A percentile compares a stretch with the other conserved stretches of the same genome.
Conservation (phyloP, 257 asterid genomes). For the Vinca minor region DNA sequence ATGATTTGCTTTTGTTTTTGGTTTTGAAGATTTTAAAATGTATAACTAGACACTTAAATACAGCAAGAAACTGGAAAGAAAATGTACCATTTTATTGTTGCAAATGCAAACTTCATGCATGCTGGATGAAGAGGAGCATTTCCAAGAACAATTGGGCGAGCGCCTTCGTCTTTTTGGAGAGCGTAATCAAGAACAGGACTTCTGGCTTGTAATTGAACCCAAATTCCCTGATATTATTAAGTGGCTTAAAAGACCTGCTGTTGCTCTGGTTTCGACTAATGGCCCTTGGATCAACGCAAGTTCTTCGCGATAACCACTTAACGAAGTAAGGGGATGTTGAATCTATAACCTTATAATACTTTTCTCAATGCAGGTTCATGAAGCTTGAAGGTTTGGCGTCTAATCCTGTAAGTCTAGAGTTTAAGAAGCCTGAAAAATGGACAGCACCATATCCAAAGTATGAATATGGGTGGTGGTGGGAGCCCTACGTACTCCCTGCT, state of each 20-base stretch:
- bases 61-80: constrained; percentile 46
- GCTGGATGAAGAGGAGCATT: constrained; percentile 99
- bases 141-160: constrained; percentile 71
- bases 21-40: background rate
- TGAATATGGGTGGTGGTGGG: constrained; percentile 90
- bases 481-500: constrained; percentile 53
- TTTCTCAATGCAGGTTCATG: constrained; percentile 53
- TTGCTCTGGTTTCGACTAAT: constrained; percentile 87
- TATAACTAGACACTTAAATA: background rate
- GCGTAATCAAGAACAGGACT: constrained; percentile 64
- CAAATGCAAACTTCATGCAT: constrained; percentile 95
- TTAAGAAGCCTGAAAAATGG: constrained; percentile 77
- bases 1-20: background rate
- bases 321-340: background rate
- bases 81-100: constrained; percentile 72
- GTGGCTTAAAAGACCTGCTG: constrained; percentile 89
- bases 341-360: background rate
- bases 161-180: constrained; percentile 59
- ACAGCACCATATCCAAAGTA: constrained; percentile 86
- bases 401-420: constrained; percentile 46
- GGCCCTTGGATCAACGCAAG: constrained; percentile 92
- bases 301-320: background rate
- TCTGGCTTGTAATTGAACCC: constrained; percentile 97
- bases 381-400: constrained; percentile 85
- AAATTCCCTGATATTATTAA: constrained; percentile 66